Evolutionary conservation across 2,329 filamentous ascomycete species (phyloP).

Genomic region (Shiraia sp.): DNA sequence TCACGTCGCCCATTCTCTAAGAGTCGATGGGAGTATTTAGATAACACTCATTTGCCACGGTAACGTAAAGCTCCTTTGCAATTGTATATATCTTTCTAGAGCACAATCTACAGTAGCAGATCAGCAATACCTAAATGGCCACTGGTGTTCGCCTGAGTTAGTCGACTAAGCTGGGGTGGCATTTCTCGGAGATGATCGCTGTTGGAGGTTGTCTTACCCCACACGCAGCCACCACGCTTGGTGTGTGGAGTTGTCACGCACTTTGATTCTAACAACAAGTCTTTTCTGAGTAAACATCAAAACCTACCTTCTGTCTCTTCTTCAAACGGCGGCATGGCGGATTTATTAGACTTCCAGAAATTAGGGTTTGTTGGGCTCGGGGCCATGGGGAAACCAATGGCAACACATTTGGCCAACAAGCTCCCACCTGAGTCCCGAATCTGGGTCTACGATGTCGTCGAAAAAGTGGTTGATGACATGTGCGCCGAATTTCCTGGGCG

Average conservation of each 20-base stretch:
- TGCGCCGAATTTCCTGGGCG: conserved; percentile 45
- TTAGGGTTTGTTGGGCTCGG: conserved; percentile 58
- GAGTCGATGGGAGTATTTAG: no score
- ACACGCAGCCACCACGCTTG: no score
- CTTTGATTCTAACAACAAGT: not conserved
- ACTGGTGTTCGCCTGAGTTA: not conserved
- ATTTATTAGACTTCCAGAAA: conserved; percentile 24
- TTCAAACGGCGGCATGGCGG: conserved; percentile 20
- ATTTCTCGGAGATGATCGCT: not conserved
- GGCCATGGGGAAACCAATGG: conserved; percentile 61
- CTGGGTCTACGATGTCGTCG: conserved; percentile 55
- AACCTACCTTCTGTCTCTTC: not conserved
- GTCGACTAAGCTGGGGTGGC: not conserved
- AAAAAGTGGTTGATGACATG: conserved; percentile 49
- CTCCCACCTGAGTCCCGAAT: conserved; percentile 49
- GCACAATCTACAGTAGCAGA: no score
- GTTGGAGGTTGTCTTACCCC: no score
- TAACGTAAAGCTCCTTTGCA: not conserved
- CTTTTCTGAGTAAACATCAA: not conserved
- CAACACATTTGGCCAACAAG: conserved; percentile 54
- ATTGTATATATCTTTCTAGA: no score
- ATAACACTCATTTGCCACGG: no score
- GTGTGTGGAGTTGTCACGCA: no score
- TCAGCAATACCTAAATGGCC: not conserved
- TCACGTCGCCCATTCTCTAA: no score